Percentiles rank a stretch among this genome's conserved stretches.
Evolutionary conservation across 2,329 filamentous ascomycete species (phyloP).

Genomic region (Trichoderma asperellum): DNA sequence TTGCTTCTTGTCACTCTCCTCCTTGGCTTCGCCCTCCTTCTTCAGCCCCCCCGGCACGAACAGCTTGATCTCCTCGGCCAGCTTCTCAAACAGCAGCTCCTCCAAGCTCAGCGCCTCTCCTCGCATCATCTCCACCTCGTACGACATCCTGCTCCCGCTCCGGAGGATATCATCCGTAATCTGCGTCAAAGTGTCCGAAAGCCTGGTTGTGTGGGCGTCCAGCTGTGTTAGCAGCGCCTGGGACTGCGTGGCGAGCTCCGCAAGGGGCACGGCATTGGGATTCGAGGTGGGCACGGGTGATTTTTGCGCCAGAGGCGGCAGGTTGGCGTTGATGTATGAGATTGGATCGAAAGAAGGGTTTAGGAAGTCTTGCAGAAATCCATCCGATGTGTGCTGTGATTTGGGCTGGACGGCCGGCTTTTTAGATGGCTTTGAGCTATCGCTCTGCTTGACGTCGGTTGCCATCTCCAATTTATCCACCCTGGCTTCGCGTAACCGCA

Average conservation of each 20-base stretch:
- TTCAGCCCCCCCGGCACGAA: conserved; percentile 65
- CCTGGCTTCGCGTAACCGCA: not conserved
- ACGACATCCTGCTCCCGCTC: conserved; percentile 84
- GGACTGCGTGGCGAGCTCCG: conserved; percentile 79
- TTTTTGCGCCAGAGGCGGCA: conserved; percentile 67
- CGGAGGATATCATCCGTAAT: conserved; percentile 94
- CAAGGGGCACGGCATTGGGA: conserved; percentile 59
- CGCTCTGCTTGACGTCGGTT: conserved; percentile 53
- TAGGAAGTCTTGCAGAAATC: conserved; percentile 75
- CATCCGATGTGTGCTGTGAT: conserved; percentile 70
- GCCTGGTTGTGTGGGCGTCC: conserved; percentile 81
- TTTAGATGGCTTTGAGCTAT: conserved; percentile 47
- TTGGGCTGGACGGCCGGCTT: conserved; percentile 49
- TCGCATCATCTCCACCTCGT: conserved; percentile 91
- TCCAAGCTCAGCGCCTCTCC: conserved; percentile 82
- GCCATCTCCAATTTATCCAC: conserved; percentile 39
- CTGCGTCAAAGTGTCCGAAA: conserved; percentile 81
- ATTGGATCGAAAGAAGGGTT: conserved; percentile 78
- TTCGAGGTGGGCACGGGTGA: conserved; percentile 34
- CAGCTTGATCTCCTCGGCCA: conserved; percentile 71
- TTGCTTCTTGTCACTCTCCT: conserved; percentile 31
- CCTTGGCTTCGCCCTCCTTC: conserved; percentile 35
- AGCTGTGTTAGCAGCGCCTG: conserved; percentile 86
- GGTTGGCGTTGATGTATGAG: conserved; percentile 78
- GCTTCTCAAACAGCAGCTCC: conserved; percentile 73